Percentiles rank a stretch among this genome's conserved stretches.
phyloP scores from a whole-genome alignment of 2,329 filamentous ascomycete species.

The Botrytis medusae region DNA sequence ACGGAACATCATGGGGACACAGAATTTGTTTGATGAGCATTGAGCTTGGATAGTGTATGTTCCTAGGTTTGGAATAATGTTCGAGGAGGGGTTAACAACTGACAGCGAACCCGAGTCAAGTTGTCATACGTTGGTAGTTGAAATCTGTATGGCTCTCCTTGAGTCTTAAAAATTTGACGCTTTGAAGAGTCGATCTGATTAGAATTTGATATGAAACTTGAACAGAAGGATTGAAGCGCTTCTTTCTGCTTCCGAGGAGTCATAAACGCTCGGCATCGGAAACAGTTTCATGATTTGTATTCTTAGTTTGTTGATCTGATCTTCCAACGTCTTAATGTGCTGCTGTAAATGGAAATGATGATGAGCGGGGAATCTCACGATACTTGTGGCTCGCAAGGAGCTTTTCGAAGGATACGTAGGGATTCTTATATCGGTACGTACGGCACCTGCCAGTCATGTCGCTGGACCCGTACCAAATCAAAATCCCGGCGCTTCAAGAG shows the following conservation, averaged over 20 bases:
- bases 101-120: conserved; percentile 3
- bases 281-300: conserved; percentile 3
- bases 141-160: background rate
- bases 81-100: background rate
- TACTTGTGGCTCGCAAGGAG: background rate
- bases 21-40: conserved; percentile 20
- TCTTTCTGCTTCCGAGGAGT: background rate
- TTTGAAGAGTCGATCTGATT: background rate
- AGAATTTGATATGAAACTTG: background rate
- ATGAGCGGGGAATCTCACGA: conserved; percentile 16
- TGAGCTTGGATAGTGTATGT: background rate
- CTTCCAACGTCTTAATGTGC: conserved; percentile 3
- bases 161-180: background rate
- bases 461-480: background rate
- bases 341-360: conserved; percentile 1
- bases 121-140: background rate
- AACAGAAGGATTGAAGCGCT: background rate
- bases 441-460: background rate
- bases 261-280: background rate
- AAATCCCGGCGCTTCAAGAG: conserved; percentile 14
- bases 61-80: background rate
- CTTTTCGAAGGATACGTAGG: background rate
- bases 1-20: background rate
- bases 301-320: conserved; percentile 7
- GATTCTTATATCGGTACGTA: conserved; percentile 7